Evolutionary conservation across 1,139 yeast species (phyloP), one percentile per base, ranked within the genome.

Genomic region (Pichia sp.): DNA sequence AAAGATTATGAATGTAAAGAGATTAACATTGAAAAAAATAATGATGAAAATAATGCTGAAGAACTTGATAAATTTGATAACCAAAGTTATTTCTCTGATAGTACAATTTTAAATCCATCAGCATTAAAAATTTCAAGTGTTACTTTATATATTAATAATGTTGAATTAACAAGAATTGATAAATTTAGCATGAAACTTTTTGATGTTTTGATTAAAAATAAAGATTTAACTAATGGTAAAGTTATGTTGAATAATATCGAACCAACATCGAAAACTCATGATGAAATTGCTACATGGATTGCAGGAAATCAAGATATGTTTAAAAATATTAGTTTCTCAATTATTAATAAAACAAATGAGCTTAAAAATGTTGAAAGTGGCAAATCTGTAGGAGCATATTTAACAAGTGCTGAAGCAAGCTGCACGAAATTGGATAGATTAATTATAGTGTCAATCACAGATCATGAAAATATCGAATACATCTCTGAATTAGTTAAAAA

Each of bases 71-170:
- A 16, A 4, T 20, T 26, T 1, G 62, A 57, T 10, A 35, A 27
- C 7, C 42, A 42, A 12, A 57, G 61, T 4, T 25, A 50, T 22
- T 40, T 54, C 10, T 59, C 63, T 0, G 55, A 46, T 23, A 58
- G 56, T 30, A 59, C 63, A 4, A 50, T 57, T 26, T 38, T 59
- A 28, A 55, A 56, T 41, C 62, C 63, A 4, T 50, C 52, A 9
- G 54, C 61, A 0, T 53, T 59, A 29, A 51, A 55, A 31, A 52
- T 60, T 22, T 50, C 56, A 4, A 44, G 54, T 1, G 42, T 60
- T 8, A 57, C 55, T 1, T 44, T 59, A 24, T 42, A 56, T 29
- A 29, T 58, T 9, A 51, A 44, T 22, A 50, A 50, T 35, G 11
- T 39, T 3, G 51, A 47, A 12, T 36, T 50, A 8, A 48, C 51